Conservation (phyloP, 306 rosid species). For the Castanopsis chinensis region DNA sequence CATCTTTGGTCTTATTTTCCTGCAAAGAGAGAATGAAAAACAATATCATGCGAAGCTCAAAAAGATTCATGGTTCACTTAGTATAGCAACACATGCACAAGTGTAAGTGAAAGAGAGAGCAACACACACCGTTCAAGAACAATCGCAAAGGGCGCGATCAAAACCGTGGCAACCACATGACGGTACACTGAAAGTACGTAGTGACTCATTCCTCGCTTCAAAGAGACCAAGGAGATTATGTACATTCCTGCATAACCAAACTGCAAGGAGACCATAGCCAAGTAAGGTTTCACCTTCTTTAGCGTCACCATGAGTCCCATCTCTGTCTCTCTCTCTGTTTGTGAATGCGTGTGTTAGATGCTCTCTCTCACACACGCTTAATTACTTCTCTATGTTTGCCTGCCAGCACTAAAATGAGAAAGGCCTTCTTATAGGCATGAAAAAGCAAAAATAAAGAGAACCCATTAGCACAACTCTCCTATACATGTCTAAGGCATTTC, state of each 20-base stretch:
- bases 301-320: constrained; percentile 14
- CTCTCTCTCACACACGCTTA: constrained; percentile 14
- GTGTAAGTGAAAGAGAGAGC: not conserved
- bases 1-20: constrained; percentile 93
- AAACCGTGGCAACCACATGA: constrained; percentile 65
- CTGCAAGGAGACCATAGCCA: constrained; percentile 83
- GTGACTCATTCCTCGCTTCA: constrained; percentile 92
- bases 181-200: constrained; percentile 85
- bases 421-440: constrained; percentile 40
- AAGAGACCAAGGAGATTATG: constrained; percentile 76
- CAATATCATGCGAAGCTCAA: too few relatives aligned
- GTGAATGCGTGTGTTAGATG: too few relatives aligned
- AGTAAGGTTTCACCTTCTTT: constrained; percentile 63
- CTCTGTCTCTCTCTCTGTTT: constrained; percentile 48
- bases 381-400: constrained; percentile 9
- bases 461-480: constrained; percentile 40
- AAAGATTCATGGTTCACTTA: not conserved
- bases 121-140: constrained; percentile 67
- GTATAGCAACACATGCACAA: too few relatives aligned
- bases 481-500: constrained; percentile 40
- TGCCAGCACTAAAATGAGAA: constrained; percentile 25
- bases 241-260: constrained; percentile 97
- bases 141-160: constrained; percentile 78
- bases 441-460: constrained; percentile 26
- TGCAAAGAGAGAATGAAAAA: constrained; percentile 19